These are phyloP conservation scores for Drechslerella stenobrocha DNA, from an alignment of 2,329 filamentous ascomycete genomes.

Conservation along the genomic window DNA sequence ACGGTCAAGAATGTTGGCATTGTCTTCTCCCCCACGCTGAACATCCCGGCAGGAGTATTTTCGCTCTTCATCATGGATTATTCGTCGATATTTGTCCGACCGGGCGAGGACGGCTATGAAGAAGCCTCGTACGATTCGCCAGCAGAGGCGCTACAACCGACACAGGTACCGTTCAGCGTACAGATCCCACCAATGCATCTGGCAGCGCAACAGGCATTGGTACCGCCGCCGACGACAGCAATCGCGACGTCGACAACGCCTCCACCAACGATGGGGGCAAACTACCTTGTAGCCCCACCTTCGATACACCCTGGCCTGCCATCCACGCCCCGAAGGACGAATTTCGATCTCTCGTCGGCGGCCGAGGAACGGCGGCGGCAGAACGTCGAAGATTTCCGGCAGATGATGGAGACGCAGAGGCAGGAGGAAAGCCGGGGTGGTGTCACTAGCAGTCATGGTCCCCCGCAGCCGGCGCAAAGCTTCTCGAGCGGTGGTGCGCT, in stretches of 20 bases:
- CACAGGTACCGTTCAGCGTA: conserved; percentile 34
- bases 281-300: conserved; percentile 16
- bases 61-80: conserved; percentile 92
- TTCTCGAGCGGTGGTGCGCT: conserved; percentile 42
- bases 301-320: conserved; percentile 26
- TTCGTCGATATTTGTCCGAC: conserved; percentile 76
- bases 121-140: conserved; percentile 35
- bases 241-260: neutral
- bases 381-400: conserved; percentile 12
- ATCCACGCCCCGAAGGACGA: conserved; percentile 43
- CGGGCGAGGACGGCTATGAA: conserved; percentile 66
- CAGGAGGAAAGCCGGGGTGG: conserved; percentile 12
- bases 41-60: conserved; percentile 93
- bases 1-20: conserved; percentile 94
- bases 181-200: neutral
- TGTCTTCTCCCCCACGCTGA: conserved; percentile 94
- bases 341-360: conserved; percentile 20
- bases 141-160: conserved; percentile 50
- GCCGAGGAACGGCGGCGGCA: conserved; percentile 24
- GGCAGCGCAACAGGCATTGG: neutral
- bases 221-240: neutral
- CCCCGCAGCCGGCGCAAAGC: conserved; percentile 34
- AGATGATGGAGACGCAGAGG: conserved; percentile 20
- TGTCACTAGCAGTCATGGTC: conserved; percentile 23
- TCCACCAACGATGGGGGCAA: neutral